A percentile compares a stretch with the other conserved stretches of the same genome.
phyloP scores from a whole-genome alignment of 2,329 filamentous ascomycete genomes.

The Leptographium galeiforme region DNA sequence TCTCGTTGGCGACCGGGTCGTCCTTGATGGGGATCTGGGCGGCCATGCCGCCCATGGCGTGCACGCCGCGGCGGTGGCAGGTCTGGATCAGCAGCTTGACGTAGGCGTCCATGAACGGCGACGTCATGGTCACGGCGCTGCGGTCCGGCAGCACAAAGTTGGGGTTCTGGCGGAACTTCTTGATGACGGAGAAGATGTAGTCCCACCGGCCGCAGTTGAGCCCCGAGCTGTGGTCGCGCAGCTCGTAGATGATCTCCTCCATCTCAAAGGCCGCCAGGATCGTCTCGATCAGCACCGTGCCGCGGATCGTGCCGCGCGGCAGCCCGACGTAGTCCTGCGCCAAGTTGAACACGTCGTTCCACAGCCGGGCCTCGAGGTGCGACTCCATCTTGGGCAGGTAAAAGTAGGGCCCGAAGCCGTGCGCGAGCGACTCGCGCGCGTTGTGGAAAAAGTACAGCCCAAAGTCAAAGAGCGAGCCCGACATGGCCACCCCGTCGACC shows the following conservation, averaged over 20 bases:
- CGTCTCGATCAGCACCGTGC: conserved; percentile 92
- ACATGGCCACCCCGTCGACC: conserved; percentile 88
- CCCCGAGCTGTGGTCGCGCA: conserved; percentile 88
- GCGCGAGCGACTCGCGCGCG: conserved; percentile 71
- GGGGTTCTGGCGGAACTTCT: conserved; percentile 94
- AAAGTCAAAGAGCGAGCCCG: conserved; percentile 88
- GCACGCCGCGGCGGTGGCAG: conserved; percentile 91
- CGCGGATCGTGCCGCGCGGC: conserved; percentile 81
- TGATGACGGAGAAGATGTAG: conserved; percentile 99
- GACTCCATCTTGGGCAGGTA: conserved; percentile 98
- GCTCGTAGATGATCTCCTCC: conserved; percentile 99
- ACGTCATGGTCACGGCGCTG: conserved; percentile 86
- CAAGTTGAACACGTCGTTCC: conserved; percentile 97
- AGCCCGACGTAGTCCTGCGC: conserved; percentile 88
- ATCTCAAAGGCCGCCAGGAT: conserved; percentile 98
- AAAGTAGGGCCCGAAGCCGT: conserved; percentile 86
- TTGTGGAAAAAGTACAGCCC: conserved; percentile 99
- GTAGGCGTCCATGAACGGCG: conserved; percentile 96
- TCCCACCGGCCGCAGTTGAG: conserved; percentile 99
- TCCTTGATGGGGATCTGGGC: conserved; percentile 98
- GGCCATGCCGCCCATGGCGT: conserved; percentile 98
- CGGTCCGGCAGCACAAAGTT: conserved; percentile 91
- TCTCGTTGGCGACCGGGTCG: conserved; percentile 78
- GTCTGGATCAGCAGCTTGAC: conserved; percentile 97
- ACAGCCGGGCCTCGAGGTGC: conserved; percentile 89